Evolutionary conservation across 2,329 filamentous ascomycete species (phyloP).

Genomic region (Colletotrichum limetticola): DNA sequence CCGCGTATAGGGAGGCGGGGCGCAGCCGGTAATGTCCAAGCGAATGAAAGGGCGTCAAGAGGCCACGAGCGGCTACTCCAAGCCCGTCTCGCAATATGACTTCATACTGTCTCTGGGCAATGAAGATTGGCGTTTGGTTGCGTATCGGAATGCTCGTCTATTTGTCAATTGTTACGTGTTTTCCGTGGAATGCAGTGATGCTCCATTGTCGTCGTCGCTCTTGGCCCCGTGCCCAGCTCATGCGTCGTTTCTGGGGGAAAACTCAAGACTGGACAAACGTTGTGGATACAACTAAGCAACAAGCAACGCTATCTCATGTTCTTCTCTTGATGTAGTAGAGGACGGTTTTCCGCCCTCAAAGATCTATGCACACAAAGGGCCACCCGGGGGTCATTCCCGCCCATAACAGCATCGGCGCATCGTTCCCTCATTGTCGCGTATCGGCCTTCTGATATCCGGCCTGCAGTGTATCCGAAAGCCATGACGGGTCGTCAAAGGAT

Average conservation of each 20-base stretch:
- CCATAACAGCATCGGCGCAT: conserved; percentile 6
- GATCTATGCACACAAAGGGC: conserved; percentile 52
- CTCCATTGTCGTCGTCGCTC: conserved; percentile 9
- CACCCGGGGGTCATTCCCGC: conserved; percentile 29
- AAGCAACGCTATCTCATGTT: conserved; percentile 24
- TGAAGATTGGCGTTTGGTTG: conserved; percentile 8
- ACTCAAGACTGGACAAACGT: conserved; percentile 2
- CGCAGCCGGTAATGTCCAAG: conserved; percentile 26
- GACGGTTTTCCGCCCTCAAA: conserved; percentile 57
- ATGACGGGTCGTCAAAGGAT: conserved; percentile 50
- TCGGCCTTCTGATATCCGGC: not conserved
- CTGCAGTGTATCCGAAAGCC: conserved; percentile 2
- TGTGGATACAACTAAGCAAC: conserved; percentile 3
- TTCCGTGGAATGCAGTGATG: conserved; percentile 10
- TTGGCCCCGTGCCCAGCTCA: conserved; percentile 20
- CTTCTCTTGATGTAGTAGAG: conserved; percentile 54
- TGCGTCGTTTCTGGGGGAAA: not conserved
- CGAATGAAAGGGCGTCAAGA: conserved; percentile 52
- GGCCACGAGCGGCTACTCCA: conserved; percentile 48
- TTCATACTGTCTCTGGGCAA: conserved; percentile 28
- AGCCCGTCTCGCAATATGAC: conserved; percentile 10
- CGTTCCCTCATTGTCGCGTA: conserved; percentile 15
- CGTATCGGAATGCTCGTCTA: conserved; percentile 17
- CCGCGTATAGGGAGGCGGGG: conserved; percentile 2
- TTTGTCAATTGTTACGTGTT: conserved; percentile 17